Percentiles rank a stretch among this genome's conserved stretches.
phyloP scores from a whole-genome alignment of 2,329 filamentous ascomycete species.

The Tothia fuscella region DNA sequence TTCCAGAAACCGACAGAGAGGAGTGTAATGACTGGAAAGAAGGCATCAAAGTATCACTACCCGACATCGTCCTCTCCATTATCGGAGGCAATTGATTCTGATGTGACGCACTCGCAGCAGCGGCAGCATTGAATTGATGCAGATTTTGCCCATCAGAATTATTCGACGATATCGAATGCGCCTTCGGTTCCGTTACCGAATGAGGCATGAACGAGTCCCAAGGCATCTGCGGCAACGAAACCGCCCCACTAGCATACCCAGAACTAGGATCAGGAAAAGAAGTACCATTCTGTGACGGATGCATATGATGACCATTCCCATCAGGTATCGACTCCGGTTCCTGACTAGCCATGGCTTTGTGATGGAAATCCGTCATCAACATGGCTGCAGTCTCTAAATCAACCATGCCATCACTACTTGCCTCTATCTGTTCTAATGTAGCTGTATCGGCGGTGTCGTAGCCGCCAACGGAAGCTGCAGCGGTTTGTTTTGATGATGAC shows the following conservation, averaged over 20 bases:
- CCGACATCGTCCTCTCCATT: conserved; percentile 50
- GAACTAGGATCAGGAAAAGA: conserved; percentile 67
- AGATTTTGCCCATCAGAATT: conserved; percentile 53
- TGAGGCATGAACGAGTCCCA: conserved; percentile 84
- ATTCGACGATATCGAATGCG: conserved; percentile 59
- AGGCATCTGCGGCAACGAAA: conserved; percentile 73
- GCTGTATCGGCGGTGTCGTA: conserved; percentile 72
- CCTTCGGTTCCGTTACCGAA: conserved; percentile 56
- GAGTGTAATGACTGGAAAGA: conserved; percentile 59
- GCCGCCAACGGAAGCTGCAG: neutral
- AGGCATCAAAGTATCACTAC: conserved; percentile 46
- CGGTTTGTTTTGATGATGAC: conserved; percentile 48
- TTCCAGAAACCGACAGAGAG: conserved; percentile 55
- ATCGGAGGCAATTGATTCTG: conserved; percentile 55
- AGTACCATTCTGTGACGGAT: conserved; percentile 60
- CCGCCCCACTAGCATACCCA: conserved; percentile 59
- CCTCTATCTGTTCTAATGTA: conserved; percentile 84
- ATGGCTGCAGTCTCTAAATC: conserved; percentile 96
- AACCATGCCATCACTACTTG: conserved; percentile 78
- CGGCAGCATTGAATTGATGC: conserved; percentile 45
- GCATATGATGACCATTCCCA: conserved; percentile 41
- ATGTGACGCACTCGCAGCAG: conserved; percentile 45
- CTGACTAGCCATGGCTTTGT: conserved; percentile 78
- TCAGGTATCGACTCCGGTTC: conserved; percentile 41
- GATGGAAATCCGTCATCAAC: conserved; percentile 95